These are phyloP conservation scores for Schwanniomyces polymorphus DNA, from an alignment of 805 yeast genomes.

Conservation along the genomic window DNA sequence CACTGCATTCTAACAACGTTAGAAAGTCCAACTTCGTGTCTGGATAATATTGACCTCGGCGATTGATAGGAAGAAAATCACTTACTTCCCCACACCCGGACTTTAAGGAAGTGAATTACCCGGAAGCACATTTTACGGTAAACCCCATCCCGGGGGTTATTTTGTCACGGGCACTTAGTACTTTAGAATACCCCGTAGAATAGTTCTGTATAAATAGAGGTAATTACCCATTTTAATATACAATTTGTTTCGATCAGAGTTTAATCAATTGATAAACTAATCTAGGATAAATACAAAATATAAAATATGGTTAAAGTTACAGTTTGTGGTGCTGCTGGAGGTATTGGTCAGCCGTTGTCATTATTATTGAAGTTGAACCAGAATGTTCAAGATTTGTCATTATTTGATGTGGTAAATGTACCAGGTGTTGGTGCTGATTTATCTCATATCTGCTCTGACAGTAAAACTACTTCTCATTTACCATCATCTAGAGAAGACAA, in stretches of 20 bases:
- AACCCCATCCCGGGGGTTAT: not conserved
- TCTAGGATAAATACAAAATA: not conserved
- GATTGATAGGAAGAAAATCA: not conserved
- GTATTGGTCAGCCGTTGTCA: conserved; percentile 92
- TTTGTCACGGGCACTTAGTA: not conserved
- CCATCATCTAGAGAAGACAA: conserved; percentile 55
- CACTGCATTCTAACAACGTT: too few relatives aligned
- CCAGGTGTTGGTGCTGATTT: conserved; percentile 90
- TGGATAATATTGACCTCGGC: not conserved
- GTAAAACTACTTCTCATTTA: conserved; percentile 57
- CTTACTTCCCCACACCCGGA: conserved; percentile 3
- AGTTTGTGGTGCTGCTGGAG: conserved; percentile 91
- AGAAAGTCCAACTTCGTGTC: not conserved
- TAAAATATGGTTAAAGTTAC: conserved; percentile 63
- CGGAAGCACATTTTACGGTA: not conserved
- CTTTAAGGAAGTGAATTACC: not conserved
- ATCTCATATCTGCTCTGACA: conserved; percentile 75
- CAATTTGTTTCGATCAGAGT: not conserved
- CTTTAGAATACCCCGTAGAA: not conserved
- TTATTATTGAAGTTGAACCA: conserved; percentile 73
- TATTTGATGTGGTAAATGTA: conserved; percentile 81
- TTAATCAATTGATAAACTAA: not conserved
- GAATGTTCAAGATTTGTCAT: conserved; percentile 62
- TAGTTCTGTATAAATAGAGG: not conserved
- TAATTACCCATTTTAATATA: not conserved